These are phyloP conservation scores for Pseudofabraea citricarpa DNA, from an alignment of 2,329 filamentous ascomycete genomes.

Conservation along the genomic window DNA sequence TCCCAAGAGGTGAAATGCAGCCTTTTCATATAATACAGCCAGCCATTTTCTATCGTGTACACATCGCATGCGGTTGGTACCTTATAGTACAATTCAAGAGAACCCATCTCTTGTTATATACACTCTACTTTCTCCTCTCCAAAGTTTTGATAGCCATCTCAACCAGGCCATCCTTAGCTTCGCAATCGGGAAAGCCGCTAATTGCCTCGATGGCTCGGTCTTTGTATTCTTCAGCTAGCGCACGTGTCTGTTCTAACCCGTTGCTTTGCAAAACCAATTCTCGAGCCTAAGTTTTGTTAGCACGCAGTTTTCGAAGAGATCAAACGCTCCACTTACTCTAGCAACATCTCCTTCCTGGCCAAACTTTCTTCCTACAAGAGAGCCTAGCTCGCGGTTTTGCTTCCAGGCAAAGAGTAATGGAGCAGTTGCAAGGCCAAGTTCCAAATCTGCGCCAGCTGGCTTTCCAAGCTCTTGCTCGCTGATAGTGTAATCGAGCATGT, in stretches of 20 bases:
- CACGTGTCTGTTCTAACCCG: slow-evolving; percentile 87
- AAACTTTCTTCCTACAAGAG: slow-evolving; percentile 90
- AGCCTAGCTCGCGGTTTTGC: slow-evolving; percentile 75
- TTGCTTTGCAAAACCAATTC: slow-evolving; percentile 78
- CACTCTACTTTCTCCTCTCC: slow-evolving; percentile 71
- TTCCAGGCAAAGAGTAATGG: slow-evolving; percentile 96
- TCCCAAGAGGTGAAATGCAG: neutral
- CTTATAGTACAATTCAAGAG: neutral
- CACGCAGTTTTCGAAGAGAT: too few relatives aligned
- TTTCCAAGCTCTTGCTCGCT: slow-evolving; percentile 84
- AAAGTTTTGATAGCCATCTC: slow-evolving; percentile 94
- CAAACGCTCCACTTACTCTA: slow-evolving; percentile 69
- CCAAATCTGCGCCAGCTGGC: slow-evolving; percentile 88
- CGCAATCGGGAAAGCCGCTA: slow-evolving; percentile 80
- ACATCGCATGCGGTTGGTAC: neutral
- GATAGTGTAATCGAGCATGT: slow-evolving; percentile 95
- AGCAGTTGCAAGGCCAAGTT: slow-evolving; percentile 89
- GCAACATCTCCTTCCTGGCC: slow-evolving; percentile 75
- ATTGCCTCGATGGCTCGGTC: slow-evolving; percentile 86
- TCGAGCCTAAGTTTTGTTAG: too few relatives aligned
- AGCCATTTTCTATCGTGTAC: neutral
- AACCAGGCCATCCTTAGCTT: slow-evolving; percentile 84
- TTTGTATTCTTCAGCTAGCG: slow-evolving; percentile 84
- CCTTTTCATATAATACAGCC: slow-evolving; percentile 1
- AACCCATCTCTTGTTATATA: neutral